phyloP scores from a whole-genome alignment of 345 rosid genomes.

The Hypericum perforatum region DNA sequence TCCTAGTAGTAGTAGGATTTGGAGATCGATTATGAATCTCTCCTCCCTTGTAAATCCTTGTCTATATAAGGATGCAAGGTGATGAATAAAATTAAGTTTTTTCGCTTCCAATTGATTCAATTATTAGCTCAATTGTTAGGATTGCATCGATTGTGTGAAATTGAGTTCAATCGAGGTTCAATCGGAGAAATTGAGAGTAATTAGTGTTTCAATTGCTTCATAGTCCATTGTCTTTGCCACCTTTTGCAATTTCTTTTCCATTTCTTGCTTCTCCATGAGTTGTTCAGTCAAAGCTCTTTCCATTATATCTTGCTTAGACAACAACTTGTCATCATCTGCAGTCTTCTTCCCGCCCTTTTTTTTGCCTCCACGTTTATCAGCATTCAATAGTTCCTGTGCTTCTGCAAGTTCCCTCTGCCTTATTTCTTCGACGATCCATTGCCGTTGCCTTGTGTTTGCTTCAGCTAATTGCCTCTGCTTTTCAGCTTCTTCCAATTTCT shows the following conservation, averaged over 20 bases:
- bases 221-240: conserved; percentile 89
- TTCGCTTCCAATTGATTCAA: too few relatives aligned
- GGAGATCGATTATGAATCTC: too few relatives aligned
- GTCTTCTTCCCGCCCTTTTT: conserved; percentile 70
- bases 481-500: conserved; percentile 88
- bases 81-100: too few relatives aligned
- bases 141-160: too few relatives aligned
- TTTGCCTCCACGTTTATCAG: conserved; percentile 54
- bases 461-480: conserved; percentile 84
- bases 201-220: too few relatives aligned
- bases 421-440: conserved; percentile 73
- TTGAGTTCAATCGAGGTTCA: too few relatives aligned
- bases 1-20: too few relatives aligned
- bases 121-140: too few relatives aligned
- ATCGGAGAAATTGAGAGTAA: too few relatives aligned
- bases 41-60: too few relatives aligned
- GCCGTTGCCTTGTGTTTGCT: conserved; percentile 57
- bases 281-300: conserved; percentile 78
- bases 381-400: conserved; percentile 71
- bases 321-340: conserved; percentile 78
- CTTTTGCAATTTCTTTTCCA: conserved; percentile 86
- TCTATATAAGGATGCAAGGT: too few relatives aligned
- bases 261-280: conserved; percentile 88
- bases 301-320: conserved; percentile 60
- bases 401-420: conserved; percentile 88